Conservation (phyloP, 2,329 filamentous ascomycete genomes). For the Colletotrichum sp. region DNA sequence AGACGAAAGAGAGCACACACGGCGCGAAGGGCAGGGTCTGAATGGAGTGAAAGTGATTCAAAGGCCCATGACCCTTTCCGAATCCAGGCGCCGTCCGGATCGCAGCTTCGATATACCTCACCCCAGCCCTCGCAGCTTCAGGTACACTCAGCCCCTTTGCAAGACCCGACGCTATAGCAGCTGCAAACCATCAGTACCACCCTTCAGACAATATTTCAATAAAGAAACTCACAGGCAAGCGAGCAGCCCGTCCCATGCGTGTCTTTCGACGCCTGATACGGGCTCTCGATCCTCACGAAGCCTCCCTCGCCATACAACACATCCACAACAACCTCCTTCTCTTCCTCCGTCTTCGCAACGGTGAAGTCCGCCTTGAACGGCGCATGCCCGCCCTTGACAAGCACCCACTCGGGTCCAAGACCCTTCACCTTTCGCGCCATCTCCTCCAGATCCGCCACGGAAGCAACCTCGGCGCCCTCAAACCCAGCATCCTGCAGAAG, state of each 20-base stretch:
- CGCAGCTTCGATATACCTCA: constrained; percentile 73
- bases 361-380: constrained; percentile 71
- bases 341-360: constrained; percentile 61
- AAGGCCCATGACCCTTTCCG: constrained; percentile 72
- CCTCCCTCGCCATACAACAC: constrained; percentile 70
- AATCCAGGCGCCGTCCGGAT: constrained; percentile 69
- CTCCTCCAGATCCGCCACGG: constrained; percentile 69
- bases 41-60: constrained; percentile 80
- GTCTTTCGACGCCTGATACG: constrained; percentile 75
- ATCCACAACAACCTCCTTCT: constrained; percentile 75
- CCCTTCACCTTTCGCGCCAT: constrained; percentile 70
- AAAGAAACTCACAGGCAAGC: constrained; percentile 72
- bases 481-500: constrained; percentile 62
- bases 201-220: too few species aligned
- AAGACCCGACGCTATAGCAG: constrained; percentile 78
- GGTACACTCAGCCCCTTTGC: constrained; percentile 62
- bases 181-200: constrained; percentile 38
- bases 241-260: constrained; percentile 97
- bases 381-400: constrained; percentile 91
- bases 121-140: constrained; percentile 69
- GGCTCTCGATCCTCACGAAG: constrained; percentile 68
- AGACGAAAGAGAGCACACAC: not conserved
- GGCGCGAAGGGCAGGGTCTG: constrained; percentile 72
- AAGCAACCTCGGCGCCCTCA: constrained; percentile 47
- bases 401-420: constrained; percentile 79